phyloP scores from a whole-genome alignment of 257 asterid species.

The Coffea canephora region DNA sequence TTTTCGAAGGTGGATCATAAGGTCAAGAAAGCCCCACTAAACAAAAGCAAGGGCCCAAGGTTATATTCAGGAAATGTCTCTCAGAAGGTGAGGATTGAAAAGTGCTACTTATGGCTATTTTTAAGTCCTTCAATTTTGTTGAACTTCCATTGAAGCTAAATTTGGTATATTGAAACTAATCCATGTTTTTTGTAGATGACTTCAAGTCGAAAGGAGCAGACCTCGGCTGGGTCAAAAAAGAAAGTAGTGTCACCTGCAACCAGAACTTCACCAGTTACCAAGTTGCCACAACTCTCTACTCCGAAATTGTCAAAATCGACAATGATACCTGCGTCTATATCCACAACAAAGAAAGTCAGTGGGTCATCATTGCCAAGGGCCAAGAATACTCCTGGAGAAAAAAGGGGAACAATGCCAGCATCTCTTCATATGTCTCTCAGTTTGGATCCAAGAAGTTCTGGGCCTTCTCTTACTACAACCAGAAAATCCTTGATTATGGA shows the following conservation, averaged over 20 bases:
- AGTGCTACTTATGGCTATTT: constrained; percentile 5
- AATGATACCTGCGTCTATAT: constrained; percentile 34
- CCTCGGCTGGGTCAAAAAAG: constrained; percentile 34
- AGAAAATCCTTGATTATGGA: constrained; percentile 91
- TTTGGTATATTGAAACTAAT: constrained; percentile 16
- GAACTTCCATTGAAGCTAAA: neutral
- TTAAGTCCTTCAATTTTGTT: neutral
- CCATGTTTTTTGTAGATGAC: constrained; percentile 43
- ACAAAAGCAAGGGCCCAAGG: constrained; percentile 38
- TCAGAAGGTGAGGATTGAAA: constrained; percentile 51
- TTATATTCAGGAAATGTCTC: constrained; percentile 31
- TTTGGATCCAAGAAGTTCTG: constrained; percentile 54
- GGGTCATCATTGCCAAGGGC: constrained; percentile 36
- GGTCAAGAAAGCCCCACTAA: constrained; percentile 22
- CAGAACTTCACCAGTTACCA: constrained; percentile 25
- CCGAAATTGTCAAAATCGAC: constrained; percentile 39
- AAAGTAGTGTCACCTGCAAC: constrained; percentile 42
- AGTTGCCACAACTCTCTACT: constrained; percentile 15
- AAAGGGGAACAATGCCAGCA: constrained; percentile 48
- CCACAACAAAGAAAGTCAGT: constrained; percentile 42
- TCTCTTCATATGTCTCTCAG: constrained; percentile 85
- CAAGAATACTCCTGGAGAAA: constrained; percentile 35
- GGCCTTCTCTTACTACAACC: constrained; percentile 35
- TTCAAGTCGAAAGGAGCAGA: constrained; percentile 46
- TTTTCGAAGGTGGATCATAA: constrained; percentile 26